Evolutionary conservation across 306 rosid genomes (phyloP).

Genomic region (Fagus sylvatica): DNA sequence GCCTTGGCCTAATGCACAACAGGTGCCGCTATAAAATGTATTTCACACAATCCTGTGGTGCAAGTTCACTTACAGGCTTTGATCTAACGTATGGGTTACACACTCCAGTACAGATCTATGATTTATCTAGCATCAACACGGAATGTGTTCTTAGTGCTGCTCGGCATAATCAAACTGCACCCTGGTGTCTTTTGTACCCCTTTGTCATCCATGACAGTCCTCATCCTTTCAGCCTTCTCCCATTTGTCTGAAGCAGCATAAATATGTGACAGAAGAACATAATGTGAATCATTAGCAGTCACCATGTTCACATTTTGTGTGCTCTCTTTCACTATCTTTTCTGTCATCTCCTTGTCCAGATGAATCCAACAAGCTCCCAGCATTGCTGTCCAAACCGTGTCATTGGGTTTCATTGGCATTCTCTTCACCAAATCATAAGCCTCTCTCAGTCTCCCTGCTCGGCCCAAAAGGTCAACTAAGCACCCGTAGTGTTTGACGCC

Average conservation of each 20-base stretch:
- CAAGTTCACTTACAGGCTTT: neutral
- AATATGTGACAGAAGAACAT: slow-evolving; percentile 63
- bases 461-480: slow-evolving; percentile 69
- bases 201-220: slow-evolving; percentile 32
- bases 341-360: slow-evolving; percentile 55
- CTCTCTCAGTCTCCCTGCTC: slow-evolving; percentile 61
- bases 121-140: neutral
- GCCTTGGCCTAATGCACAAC: neutral
- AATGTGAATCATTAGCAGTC: slow-evolving; percentile 30
- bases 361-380: slow-evolving; percentile 71
- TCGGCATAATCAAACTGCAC: slow-evolving; percentile 38
- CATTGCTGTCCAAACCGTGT: slow-evolving; percentile 61
- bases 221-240: slow-evolving; percentile 63
- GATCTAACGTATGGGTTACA: neutral
- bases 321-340: slow-evolving; percentile 38
- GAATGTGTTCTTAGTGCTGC: neutral
- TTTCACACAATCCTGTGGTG: neutral
- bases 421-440: slow-evolving; percentile 50
- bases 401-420: slow-evolving; percentile 64
- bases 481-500: slow-evolving; percentile 61
- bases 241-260: slow-evolving; percentile 68
- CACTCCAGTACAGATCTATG: neutral
- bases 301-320: slow-evolving; percentile 16
- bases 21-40: neutral
- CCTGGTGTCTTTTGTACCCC: slow-evolving; percentile 53